A percentile compares a stretch with the other conserved stretches of the same genome.
Conservation (phyloP, 2,329 filamentous ascomycete species). For the Juglanconis sp. region DNA sequence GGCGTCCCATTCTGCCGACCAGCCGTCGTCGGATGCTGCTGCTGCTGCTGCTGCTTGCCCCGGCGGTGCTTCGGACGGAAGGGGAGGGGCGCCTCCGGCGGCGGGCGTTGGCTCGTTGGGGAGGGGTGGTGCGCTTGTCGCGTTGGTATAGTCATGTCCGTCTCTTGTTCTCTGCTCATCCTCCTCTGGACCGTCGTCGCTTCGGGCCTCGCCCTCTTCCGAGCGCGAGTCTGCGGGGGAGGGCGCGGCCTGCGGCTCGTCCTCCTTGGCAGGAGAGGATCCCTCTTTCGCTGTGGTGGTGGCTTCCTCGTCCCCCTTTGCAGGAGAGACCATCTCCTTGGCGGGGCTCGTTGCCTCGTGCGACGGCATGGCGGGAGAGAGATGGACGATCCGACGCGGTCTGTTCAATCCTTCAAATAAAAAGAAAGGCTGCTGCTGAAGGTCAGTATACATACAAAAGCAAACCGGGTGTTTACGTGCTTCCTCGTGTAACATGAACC, state of each 20-base stretch:
- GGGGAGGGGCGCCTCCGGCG: slow-evolving; percentile 29
- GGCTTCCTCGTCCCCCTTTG: background rate
- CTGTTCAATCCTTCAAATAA: background rate
- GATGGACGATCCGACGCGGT: background rate
- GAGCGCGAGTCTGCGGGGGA: slow-evolving; percentile 11
- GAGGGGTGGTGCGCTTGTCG: slow-evolving; percentile 11
- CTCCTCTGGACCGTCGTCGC: slow-evolving; percentile 1
- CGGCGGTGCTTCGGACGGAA: slow-evolving; percentile 42
- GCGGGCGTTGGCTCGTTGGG: slow-evolving; percentile 11
- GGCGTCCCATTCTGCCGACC: slow-evolving; percentile 77
- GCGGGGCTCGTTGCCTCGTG: slow-evolving; percentile 7
- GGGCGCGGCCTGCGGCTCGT: slow-evolving; percentile 8
- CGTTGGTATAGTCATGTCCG: background rate
- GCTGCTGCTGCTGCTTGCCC: slow-evolving; percentile 33
- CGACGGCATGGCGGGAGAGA: slow-evolving; percentile 9
- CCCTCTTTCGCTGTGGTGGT: background rate
- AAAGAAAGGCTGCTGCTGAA: slow-evolving; percentile 7
- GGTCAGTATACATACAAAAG: slow-evolving; percentile 14
- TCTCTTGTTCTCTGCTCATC: background rate
- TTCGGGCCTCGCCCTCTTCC: slow-evolving; percentile 17
- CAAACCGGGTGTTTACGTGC: slow-evolving; percentile 13
- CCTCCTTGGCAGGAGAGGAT: background rate
- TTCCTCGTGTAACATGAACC: slow-evolving; percentile 4
- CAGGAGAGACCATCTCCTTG: background rate
- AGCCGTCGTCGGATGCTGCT: slow-evolving; percentile 62